phyloP scores from a whole-genome alignment of 23 red algal species.

The Gracilariopsis chorda region DNA sequence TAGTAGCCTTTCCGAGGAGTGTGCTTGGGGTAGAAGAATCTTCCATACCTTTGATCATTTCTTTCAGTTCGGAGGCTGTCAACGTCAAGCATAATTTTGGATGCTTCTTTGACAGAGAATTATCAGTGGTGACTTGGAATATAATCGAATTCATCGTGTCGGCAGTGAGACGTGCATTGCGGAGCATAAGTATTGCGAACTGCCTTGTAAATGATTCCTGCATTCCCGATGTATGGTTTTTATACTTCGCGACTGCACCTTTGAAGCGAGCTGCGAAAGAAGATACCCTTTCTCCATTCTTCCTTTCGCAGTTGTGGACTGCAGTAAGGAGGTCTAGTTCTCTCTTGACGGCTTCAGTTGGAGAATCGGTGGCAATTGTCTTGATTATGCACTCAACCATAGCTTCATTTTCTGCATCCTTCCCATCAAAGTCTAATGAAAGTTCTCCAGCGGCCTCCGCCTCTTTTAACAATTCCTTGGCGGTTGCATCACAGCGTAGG shows the following conservation, averaged over 20 bases:
- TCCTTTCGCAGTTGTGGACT: not conserved
- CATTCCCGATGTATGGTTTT: not conserved
- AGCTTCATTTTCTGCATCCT: not conserved
- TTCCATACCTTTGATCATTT: not conserved
- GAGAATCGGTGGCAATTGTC: slow-evolving; percentile 36
- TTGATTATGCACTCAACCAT: slow-evolving; percentile 41
- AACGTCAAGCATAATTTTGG: not conserved
- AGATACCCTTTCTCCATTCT: slow-evolving; percentile 4
- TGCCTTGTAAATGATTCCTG: not conserved
- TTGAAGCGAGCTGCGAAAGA: slow-evolving; percentile 1
- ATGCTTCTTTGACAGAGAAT: not conserved
- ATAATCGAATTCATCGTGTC: slow-evolving; percentile 23
- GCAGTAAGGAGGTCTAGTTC: slow-evolving; percentile 36
- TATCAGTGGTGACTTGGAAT: not conserved
- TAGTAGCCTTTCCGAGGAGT: not conserved
- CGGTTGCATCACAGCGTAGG: slow-evolving; percentile 22
- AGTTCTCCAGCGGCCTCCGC: not conserved
- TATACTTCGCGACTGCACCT: slow-evolving; percentile 9
- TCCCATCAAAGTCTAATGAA: slow-evolving; percentile 4
- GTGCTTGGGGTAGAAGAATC: not conserved
- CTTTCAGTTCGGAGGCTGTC: not conserved
- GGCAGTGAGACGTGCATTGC: not conserved
- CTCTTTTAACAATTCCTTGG: slow-evolving; percentile 12
- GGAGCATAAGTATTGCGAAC: slow-evolving; percentile 37
- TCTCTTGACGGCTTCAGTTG: slow-evolving; percentile 19